Conservation (phyloP, 2,329 filamentous ascomycete genomes). For the Calonectria fujianensis region DNA sequence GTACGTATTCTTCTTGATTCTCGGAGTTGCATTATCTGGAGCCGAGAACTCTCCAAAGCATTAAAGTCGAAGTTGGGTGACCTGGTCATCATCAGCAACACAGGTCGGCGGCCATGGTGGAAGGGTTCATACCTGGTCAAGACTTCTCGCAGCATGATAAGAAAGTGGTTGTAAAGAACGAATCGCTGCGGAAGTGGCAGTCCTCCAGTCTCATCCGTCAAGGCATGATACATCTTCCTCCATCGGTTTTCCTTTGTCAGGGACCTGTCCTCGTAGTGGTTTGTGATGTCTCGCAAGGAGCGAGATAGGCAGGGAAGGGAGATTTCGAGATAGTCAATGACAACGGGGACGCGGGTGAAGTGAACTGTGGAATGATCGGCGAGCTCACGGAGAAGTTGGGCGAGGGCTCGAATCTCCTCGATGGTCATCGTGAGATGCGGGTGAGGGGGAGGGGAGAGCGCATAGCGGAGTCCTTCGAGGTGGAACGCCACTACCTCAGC, state of each 20-base stretch:
- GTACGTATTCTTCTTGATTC: slow-evolving; percentile 72
- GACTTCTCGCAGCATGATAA: slow-evolving; percentile 69
- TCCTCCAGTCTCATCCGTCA: slow-evolving; percentile 72
- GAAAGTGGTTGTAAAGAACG: slow-evolving; percentile 73
- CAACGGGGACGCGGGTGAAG: slow-evolving; percentile 67
- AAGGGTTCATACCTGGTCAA: slow-evolving; percentile 67
- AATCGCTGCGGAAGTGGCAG: slow-evolving; percentile 72
- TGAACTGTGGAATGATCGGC: slow-evolving; percentile 73
- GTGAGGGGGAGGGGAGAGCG: slow-evolving; percentile 66
- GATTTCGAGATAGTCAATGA: slow-evolving; percentile 74
- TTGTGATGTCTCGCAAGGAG: slow-evolving; percentile 72
- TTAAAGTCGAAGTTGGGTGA: slow-evolving; percentile 74
- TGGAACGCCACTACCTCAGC: slow-evolving; percentile 68
- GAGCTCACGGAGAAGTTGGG: slow-evolving; percentile 71
- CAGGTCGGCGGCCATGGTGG: slow-evolving; percentile 1
- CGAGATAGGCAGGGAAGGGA: slow-evolving; percentile 73
- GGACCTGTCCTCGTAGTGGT: slow-evolving; percentile 70
- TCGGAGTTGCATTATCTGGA: slow-evolving; percentile 71
- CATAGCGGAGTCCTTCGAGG: slow-evolving; percentile 69
- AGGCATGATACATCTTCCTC: slow-evolving; percentile 75
- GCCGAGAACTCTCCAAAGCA: slow-evolving; percentile 69
- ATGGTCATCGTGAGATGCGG: slow-evolving; percentile 69
- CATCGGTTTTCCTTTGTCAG: slow-evolving; percentile 70
- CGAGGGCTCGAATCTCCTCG: slow-evolving; percentile 67
- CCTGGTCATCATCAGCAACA: slow-evolving; percentile 49